Evolutionary conservation across 176 grass and related monocot genomes (phyloP).

Genomic region (Poa annua): DNA sequence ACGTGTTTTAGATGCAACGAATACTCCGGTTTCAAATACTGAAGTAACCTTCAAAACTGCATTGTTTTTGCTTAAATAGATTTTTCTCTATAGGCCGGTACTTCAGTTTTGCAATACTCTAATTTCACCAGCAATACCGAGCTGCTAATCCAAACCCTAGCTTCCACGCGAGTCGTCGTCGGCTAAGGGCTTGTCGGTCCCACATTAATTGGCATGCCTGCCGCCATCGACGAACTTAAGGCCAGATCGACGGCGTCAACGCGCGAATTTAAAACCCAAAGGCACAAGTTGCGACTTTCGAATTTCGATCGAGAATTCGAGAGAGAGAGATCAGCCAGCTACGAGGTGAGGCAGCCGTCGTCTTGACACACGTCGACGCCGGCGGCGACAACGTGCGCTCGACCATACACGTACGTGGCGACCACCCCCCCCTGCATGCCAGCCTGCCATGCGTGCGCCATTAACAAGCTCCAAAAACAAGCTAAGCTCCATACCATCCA

Average conservation of each 20-base stretch:
- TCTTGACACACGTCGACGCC: not conserved
- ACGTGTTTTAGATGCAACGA: too few relatives aligned
- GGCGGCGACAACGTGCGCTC: not conserved
- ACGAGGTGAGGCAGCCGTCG: not conserved
- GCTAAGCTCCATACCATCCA: conserved; percentile 5
- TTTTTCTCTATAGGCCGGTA: too few relatives aligned
- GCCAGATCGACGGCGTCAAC: not conserved
- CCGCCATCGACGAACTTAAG: not conserved
- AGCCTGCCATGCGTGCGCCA: not conserved
- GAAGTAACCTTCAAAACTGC: too few relatives aligned
- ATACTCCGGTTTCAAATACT: too few relatives aligned
- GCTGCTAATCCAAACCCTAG: too few relatives aligned
- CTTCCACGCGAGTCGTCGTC: not conserved
- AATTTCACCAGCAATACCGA: too few relatives aligned
- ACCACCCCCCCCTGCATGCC: not conserved
- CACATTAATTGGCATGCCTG: not conserved
- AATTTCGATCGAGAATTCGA: too few relatives aligned
- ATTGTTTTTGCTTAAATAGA: too few relatives aligned
- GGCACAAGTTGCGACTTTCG: too few relatives aligned
- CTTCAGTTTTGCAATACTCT: too few relatives aligned
- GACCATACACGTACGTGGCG: not conserved
- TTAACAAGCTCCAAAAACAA: not conserved
- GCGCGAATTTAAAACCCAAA: not conserved
- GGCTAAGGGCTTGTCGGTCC: not conserved
- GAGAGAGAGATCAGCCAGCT: not conserved